A percentile compares a stretch with the other conserved stretches of the same genome.
These are phyloP conservation scores for Colletotrichum camelliae DNA, from an alignment of 2,329 filamentous ascomycete genomes.

Conservation along the genomic window DNA sequence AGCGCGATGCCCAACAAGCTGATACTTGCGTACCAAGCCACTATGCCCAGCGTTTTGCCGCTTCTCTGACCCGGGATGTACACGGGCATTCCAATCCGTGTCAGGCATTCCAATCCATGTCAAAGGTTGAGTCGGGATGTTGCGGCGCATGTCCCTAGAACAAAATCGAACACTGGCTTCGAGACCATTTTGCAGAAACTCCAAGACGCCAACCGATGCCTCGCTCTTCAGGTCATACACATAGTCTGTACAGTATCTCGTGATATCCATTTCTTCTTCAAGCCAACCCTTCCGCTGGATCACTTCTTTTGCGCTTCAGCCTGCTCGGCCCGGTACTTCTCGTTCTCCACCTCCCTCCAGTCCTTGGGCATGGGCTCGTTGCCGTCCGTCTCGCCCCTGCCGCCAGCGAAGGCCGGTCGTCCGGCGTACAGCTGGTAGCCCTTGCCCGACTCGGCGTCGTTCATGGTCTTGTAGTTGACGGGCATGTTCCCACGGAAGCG, in stretches of 20 bases:
- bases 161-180: neutral
- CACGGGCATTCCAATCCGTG: neutral
- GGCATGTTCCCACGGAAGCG: conserved; percentile 95
- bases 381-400: conserved; percentile 70
- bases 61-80: neutral
- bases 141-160: neutral
- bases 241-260: conserved; percentile 11
- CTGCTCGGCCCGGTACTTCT: conserved; percentile 56
- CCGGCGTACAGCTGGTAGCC: conserved; percentile 82
- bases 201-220: conserved; percentile 19
- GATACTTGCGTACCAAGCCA: neutral
- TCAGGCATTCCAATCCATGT: neutral
- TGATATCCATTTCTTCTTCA: neutral
- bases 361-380: conserved; percentile 67
- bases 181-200: conserved; percentile 6
- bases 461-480: conserved; percentile 67
- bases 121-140: neutral
- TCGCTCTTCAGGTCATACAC: conserved; percentile 19
- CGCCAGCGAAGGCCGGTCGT: conserved; percentile 69
- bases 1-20: neutral
- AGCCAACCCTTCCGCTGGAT: neutral
- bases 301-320: conserved; percentile 29
- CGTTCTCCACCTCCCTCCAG: conserved; percentile 70
- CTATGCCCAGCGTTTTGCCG: neutral
- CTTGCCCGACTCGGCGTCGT: conserved; percentile 64